Percentiles rank a stretch among this genome's conserved stretches.
phyloP scores from a whole-genome alignment of 306 rosid genomes.

The Vigna nakashimae region DNA sequence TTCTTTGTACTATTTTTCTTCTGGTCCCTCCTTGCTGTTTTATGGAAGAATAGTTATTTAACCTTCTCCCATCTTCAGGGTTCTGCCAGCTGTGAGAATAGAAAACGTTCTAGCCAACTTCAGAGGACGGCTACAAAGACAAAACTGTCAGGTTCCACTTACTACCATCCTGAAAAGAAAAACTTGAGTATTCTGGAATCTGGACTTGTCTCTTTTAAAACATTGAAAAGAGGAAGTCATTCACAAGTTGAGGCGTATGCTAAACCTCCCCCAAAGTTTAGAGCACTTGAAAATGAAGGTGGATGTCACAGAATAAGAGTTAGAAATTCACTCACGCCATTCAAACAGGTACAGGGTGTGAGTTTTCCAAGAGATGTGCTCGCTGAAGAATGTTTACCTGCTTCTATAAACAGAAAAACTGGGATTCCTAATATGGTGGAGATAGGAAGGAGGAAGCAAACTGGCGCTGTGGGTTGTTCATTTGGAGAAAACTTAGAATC shows the following conservation, averaged over 20 bases:
- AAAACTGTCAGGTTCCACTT: slow-evolving; percentile 46
- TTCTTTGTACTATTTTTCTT: slow-evolving; percentile 29
- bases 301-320: slow-evolving; percentile 53
- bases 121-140: slow-evolving; percentile 54
- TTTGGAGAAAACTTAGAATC: slow-evolving; percentile 56
- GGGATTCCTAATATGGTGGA: slow-evolving; percentile 51
- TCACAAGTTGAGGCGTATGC: slow-evolving; percentile 63
- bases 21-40: slow-evolving; percentile 28
- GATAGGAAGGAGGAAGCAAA: slow-evolving; percentile 55
- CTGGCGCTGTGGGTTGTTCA: slow-evolving; percentile 58
- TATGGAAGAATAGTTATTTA: slow-evolving; percentile 37
- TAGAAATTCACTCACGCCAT: slow-evolving; percentile 50
- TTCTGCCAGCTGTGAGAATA: slow-evolving; percentile 55
- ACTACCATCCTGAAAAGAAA: slow-evolving; percentile 45
- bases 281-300: slow-evolving; percentile 63
- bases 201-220: slow-evolving; percentile 50
- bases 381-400: slow-evolving; percentile 52
- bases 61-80: slow-evolving; percentile 61
- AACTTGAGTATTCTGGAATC: slow-evolving; percentile 46
- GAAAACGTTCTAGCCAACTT: slow-evolving; percentile 53
- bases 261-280: slow-evolving; percentile 64
- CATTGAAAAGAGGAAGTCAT: slow-evolving; percentile 64
- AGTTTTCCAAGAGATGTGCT: slow-evolving; percentile 57
- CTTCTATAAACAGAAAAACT: slow-evolving; percentile 52
- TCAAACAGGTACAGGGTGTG: slow-evolving; percentile 55